Evolutionary conservation across 257 asterid genomes (phyloP).

Genomic region (Penstemon newberryi): DNA sequence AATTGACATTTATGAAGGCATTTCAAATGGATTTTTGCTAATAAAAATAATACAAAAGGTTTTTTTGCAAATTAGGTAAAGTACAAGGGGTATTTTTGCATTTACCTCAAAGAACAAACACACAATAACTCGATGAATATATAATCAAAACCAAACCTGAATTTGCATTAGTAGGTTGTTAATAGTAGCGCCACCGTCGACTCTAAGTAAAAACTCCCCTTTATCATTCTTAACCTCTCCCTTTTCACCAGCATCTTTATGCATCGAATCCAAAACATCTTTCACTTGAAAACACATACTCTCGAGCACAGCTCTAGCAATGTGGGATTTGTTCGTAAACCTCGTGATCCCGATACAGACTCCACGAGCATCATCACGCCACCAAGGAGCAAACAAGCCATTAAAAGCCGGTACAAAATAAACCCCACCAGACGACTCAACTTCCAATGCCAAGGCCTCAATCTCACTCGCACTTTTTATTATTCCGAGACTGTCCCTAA

Average conservation of each 20-base stretch:
- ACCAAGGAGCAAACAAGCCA: slow-evolving; percentile 98
- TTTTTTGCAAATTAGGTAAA: too few relatives aligned
- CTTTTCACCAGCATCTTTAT: slow-evolving; percentile 76
- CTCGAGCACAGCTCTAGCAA: slow-evolving; percentile 93
- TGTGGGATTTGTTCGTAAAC: slow-evolving; percentile 89
- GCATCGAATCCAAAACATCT: slow-evolving; percentile 93
- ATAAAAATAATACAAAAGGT: too few relatives aligned
- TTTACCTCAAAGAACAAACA: too few relatives aligned
- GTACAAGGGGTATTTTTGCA: too few relatives aligned
- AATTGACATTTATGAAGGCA: too few relatives aligned
- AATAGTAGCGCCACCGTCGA: slow-evolving; percentile 93
- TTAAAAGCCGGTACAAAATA: slow-evolving; percentile 95
- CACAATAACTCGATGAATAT: too few relatives aligned
- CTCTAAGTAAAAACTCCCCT: slow-evolving; percentile 79
- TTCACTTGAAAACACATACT: slow-evolving; percentile 98
- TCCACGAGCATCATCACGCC: slow-evolving; percentile 98
- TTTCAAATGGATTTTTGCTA: too few relatives aligned
- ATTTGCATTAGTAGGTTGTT: slow-evolving; percentile 91
- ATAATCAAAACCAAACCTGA: slow-evolving; percentile 52
- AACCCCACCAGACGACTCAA: slow-evolving; percentile 75
- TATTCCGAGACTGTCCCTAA: slow-evolving; percentile 84
- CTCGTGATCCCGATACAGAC: slow-evolving; percentile 87
- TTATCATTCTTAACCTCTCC: slow-evolving; percentile 48
- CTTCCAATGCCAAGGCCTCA: slow-evolving; percentile 82
- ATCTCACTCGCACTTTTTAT: slow-evolving; percentile 78